These are phyloP conservation scores for Carnegiea gigantea DNA, from an alignment of 179 eudicot genomes.

Conservation along the genomic window DNA sequence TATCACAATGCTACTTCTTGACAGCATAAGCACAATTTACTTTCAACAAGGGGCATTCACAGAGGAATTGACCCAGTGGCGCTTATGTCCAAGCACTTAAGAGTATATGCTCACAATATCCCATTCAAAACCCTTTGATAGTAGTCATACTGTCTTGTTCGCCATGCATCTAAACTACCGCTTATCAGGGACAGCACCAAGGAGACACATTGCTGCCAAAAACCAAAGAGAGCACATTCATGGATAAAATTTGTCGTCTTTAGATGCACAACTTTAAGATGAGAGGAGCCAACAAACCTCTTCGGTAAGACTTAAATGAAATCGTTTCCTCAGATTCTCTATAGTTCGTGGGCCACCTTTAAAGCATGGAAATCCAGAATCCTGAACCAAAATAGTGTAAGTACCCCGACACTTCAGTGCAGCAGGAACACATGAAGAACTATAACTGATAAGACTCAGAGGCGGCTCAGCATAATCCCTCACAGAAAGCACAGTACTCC, in stretches of 20 bases:
- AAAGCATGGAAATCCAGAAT: constrained; percentile 97
- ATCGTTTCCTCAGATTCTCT: constrained; percentile 89
- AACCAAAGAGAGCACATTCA: constrained; percentile 14
- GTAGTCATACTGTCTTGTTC: constrained; percentile 94
- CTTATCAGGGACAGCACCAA: constrained; percentile 96
- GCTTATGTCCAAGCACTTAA: constrained; percentile 14
- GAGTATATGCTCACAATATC: constrained; percentile 55
- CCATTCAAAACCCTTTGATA: constrained; percentile 94
- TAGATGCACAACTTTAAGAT: background rate
- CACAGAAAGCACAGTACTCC: no score
- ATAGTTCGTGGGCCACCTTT: constrained; percentile 96
- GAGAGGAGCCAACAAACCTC: constrained; percentile 55
- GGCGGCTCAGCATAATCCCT: background rate
- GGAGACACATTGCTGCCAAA: constrained; percentile 96
- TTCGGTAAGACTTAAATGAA: constrained; percentile 90
- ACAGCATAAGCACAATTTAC: constrained; percentile 18
- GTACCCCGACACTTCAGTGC: constrained; percentile 7
- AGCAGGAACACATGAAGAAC: background rate
- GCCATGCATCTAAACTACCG: constrained; percentile 99
- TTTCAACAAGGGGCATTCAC: constrained; percentile 2
- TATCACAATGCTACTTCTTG: constrained; percentile 2
- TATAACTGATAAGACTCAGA: background rate
- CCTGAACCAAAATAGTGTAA: constrained; percentile 46
- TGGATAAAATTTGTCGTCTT: background rate
- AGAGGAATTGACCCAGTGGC: constrained; percentile 1